These are phyloP conservation scores for Paecilomyces variotii DNA, from an alignment of 2,329 filamentous ascomycete species.

Conservation along the genomic window DNA sequence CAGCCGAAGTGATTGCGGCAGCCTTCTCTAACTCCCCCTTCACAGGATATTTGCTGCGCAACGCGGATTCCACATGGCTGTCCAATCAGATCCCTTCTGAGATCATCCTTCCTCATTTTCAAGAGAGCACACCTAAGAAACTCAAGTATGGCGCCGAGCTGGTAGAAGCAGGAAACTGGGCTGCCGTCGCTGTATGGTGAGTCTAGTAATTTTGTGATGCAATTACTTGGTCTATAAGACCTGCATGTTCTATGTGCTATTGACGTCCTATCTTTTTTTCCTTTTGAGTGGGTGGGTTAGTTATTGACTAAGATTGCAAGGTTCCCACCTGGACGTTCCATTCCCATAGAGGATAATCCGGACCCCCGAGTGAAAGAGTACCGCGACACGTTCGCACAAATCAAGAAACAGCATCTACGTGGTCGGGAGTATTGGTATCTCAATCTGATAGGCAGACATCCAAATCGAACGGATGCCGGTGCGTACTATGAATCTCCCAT, in stretches of 20 bases:
- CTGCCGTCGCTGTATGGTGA: constrained; percentile 7
- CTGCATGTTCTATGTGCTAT: not conserved
- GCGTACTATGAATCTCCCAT: not conserved
- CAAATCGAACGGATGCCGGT: constrained; percentile 6
- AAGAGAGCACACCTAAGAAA: not conserved
- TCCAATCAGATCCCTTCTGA: not conserved
- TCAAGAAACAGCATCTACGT: constrained; percentile 5
- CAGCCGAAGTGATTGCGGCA: not conserved
- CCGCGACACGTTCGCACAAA: constrained; percentile 1
- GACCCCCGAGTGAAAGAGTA: constrained; percentile 1
- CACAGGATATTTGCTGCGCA: not conserved
- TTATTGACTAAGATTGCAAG: not conserved
- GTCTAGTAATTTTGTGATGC: not conserved
- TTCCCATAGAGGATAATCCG: constrained; percentile 1
- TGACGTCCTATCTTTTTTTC: too few relatives aligned
- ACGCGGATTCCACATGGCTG: not conserved
- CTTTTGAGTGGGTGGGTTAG: too few relatives aligned
- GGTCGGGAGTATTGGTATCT: constrained; percentile 7
- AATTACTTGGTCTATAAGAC: not conserved
- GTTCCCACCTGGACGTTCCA: constrained; percentile 4
- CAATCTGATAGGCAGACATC: constrained; percentile 5
- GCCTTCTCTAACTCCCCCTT: not conserved
- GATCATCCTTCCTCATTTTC: not conserved
- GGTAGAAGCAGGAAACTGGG: constrained; percentile 5
- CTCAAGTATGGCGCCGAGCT: constrained; percentile 1